Evolutionary conservation across 345 rosid genomes (phyloP).

Genomic region (Nephelium lappaceum): DNA sequence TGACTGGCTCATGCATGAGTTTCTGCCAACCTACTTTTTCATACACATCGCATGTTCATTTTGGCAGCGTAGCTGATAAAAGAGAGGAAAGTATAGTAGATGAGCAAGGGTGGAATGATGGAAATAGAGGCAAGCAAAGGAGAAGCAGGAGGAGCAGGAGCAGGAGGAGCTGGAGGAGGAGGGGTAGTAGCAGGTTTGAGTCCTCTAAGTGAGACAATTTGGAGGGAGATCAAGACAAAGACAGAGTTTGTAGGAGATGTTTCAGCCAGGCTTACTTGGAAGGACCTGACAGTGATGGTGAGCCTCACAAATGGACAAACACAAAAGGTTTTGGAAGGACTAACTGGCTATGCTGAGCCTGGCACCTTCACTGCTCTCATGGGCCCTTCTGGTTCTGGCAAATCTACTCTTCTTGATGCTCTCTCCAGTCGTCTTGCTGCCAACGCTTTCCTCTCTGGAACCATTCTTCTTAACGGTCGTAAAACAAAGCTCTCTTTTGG

Average conservation of each 20-base stretch:
- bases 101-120: constrained; percentile 36
- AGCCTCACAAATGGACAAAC: constrained; percentile 67
- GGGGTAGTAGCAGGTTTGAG: constrained; percentile 54
- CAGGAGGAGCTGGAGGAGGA: no score
- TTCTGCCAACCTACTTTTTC: not conserved
- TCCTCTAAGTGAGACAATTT: constrained; percentile 75
- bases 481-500: constrained; percentile 96
- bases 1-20: not conserved
- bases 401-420: constrained; percentile 92
- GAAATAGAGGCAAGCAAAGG: constrained; percentile 69
- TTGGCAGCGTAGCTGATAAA: no score
- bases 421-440: constrained; percentile 88
- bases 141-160: no score
- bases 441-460: constrained; percentile 85
- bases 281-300: constrained; percentile 87
- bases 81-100: not conserved
- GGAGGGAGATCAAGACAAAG: constrained; percentile 59
- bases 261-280: constrained; percentile 88
- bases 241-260: constrained; percentile 74
- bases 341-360: constrained; percentile 91
- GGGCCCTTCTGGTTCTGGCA: constrained; percentile 98
- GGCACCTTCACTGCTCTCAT: constrained; percentile 82
- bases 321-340: constrained; percentile 77
- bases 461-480: constrained; percentile 83
- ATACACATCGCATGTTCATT: not conserved